Conservation (phyloP, 352 stramenopile species). For the Globisporangium mamillatum region DNA sequence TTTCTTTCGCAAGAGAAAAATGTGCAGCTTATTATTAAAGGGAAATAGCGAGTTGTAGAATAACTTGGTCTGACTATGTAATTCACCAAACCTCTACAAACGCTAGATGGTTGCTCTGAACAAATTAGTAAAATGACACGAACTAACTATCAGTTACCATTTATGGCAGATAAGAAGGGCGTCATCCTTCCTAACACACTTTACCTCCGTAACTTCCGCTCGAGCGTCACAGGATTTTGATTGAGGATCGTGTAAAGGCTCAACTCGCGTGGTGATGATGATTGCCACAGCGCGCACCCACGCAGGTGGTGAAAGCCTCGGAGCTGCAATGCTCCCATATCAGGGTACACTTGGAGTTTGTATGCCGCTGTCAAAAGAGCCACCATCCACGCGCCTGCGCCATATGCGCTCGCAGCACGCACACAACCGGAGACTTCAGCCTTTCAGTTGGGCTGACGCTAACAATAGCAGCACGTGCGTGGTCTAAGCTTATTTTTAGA, state of each 20-base stretch:
- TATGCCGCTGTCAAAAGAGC: constrained; percentile 2
- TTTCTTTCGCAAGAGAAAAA: neutral
- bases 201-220: neutral
- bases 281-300: neutral
- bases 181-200: neutral
- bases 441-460: neutral
- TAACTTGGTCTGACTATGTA: neutral
- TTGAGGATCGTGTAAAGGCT: constrained; percentile 7
- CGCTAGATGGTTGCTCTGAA: neutral
- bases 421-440: neutral
- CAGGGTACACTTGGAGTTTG: neutral
- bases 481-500: neutral
- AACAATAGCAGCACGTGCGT: neutral
- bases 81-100: neutral
- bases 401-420: neutral
- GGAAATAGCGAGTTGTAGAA: neutral
- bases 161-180: neutral
- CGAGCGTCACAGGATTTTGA: neutral
- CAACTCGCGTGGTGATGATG: neutral
- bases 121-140: neutral
- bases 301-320: neutral
- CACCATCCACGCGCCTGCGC: neutral
- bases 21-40: neutral
- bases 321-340: neutral
- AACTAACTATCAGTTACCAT: neutral